Conservation (phyloP, 2,329 filamentous ascomycete genomes). For the Helotiales sp. region DNA sequence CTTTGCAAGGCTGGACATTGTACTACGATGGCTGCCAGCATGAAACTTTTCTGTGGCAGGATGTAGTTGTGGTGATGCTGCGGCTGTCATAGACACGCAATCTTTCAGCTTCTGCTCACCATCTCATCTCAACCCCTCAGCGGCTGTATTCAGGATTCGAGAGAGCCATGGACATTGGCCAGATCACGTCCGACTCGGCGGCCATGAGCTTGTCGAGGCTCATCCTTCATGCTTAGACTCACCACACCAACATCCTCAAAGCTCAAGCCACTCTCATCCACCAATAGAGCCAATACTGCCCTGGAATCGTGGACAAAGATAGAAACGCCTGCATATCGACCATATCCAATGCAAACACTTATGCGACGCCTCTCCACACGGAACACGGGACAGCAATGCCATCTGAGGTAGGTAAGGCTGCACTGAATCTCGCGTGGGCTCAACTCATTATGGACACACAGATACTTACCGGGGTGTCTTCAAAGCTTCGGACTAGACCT, state of each 20-base stretch:
- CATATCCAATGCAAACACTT: neutral
- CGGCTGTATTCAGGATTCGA: neutral
- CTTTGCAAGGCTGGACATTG: neutral
- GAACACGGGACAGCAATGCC: too few species aligned
- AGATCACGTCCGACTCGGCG: neutral
- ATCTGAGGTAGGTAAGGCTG: too few species aligned
- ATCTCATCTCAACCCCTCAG: neutral
- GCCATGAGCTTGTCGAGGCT: neutral
- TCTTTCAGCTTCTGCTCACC: neutral
- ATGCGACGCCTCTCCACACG: neutral
- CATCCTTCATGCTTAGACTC: neutral
- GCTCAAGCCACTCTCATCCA: neutral
- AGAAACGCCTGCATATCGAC: neutral
- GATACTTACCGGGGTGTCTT: too few species aligned
- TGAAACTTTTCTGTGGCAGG: neutral
- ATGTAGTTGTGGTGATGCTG: neutral
- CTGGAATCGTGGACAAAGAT: neutral
- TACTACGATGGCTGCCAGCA: neutral
- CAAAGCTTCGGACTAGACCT: too few species aligned
- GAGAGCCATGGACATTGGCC: neutral
- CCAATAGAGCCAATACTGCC: neutral
- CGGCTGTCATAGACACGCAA: neutral
- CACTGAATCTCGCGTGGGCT: too few species aligned
- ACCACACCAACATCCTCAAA: neutral
- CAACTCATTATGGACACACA: too few species aligned